Conservation (phyloP, 1,139 yeast genomes). For the Blastobotrys ciferrii region DNA sequence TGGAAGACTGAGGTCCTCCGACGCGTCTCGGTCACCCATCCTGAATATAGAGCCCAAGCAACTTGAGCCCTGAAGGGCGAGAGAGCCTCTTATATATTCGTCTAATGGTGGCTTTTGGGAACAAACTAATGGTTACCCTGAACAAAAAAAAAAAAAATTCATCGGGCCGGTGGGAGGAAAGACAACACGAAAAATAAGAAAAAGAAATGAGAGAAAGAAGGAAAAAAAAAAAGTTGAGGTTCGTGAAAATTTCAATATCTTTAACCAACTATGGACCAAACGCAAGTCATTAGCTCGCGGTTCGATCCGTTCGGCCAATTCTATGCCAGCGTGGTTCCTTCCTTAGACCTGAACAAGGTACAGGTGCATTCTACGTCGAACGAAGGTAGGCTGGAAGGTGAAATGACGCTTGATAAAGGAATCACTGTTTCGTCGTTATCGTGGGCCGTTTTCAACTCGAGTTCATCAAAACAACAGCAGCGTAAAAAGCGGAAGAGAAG, state of each 20-base stretch:
- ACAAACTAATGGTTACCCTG: background rate
- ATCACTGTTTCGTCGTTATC: conserved; percentile 50
- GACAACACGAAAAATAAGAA: background rate
- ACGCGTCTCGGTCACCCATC: conserved; percentile 35
- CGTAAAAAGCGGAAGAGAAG: conserved; percentile 37
- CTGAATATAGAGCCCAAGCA: conserved; percentile 1
- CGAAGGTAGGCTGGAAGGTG: conserved; percentile 23
- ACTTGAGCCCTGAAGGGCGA: background rate
- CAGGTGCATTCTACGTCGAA: conserved; percentile 43
- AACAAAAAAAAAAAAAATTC: background rate
- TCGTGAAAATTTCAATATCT: conserved; percentile 8
- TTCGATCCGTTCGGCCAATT: conserved; percentile 59
- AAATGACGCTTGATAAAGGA: conserved; percentile 51
- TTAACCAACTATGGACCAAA: conserved; percentile 15
- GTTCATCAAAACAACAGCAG: conserved; percentile 13
- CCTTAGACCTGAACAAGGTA: conserved; percentile 72
- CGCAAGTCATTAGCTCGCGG: conserved; percentile 31
- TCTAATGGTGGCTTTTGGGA: background rate
- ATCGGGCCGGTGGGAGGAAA: background rate
- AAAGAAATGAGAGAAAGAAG: background rate
- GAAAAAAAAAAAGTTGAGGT: conserved; percentile 13
- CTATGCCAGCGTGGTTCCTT: conserved; percentile 66
- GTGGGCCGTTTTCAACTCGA: conserved; percentile 46
- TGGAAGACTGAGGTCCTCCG: conserved; percentile 44
- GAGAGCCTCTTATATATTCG: conserved; percentile 3